A percentile compares a stretch with the other conserved stretches of the same genome.
phyloP scores from a whole-genome alignment of 2,329 filamentous ascomycete genomes.

The Colletotrichum destructivum region DNA sequence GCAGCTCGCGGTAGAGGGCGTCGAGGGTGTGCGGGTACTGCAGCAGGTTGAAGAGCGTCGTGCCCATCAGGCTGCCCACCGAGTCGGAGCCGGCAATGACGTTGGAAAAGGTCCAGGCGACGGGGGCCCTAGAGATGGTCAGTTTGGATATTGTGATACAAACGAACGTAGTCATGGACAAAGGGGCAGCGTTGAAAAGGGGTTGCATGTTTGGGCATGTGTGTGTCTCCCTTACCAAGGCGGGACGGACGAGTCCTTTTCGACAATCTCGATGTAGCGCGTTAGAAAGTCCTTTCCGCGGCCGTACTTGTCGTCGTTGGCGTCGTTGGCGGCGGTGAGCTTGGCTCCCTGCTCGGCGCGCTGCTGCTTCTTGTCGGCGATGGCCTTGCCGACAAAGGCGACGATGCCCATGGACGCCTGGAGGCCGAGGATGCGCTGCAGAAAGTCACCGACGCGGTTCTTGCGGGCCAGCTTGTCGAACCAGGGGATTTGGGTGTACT shows the following conservation, averaged over 20 bases:
- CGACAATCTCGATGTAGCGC: conserved; percentile 41
- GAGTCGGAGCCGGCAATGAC: conserved; percentile 50
- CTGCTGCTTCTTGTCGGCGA: conserved; percentile 32
- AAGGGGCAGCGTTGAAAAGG: too few species aligned
- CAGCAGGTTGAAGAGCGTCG: conserved; percentile 49
- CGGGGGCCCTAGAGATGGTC: conserved; percentile 41
- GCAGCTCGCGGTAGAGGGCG: conserved; percentile 48
- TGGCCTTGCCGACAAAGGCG: conserved; percentile 53
- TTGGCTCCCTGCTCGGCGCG: conserved; percentile 9
- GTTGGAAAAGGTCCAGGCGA: conserved; percentile 51
- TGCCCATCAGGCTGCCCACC: conserved; percentile 48
- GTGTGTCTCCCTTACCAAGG: too few species aligned
- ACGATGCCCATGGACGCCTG: conserved; percentile 36
- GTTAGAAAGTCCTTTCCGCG: conserved; percentile 38
- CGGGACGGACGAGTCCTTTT: too few species aligned
- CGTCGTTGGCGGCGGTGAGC: too few species aligned
- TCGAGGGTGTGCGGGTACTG: conserved; percentile 45
- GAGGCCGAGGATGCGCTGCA: conserved; percentile 24
- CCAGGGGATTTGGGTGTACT: conserved; percentile 33
- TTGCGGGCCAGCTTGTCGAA: conserved; percentile 25
- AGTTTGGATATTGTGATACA: too few species aligned
- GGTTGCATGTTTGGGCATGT: too few species aligned
- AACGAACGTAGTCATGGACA: too few species aligned
- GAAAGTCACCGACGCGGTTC: conserved; percentile 46
- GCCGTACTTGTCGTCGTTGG: conserved; percentile 6